Percentiles rank a stretch among this genome's conserved stretches.
These are phyloP conservation scores for Ascobolus immersus DNA, from an alignment of 495 filamentous ascomycete genomes.

Conservation along the genomic window DNA sequence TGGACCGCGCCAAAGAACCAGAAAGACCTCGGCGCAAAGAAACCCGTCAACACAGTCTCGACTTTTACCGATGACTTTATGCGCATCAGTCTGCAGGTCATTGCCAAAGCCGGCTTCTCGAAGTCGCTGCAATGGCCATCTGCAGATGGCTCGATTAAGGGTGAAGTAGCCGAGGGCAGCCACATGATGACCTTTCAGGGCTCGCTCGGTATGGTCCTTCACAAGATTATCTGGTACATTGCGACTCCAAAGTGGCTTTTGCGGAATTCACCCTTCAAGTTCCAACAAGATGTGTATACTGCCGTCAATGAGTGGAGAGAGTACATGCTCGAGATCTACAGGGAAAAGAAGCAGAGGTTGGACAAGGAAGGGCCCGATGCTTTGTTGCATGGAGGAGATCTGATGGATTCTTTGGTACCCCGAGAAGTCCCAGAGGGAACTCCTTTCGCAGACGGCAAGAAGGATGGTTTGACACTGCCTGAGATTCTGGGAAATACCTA, in stretches of 20 bases:
- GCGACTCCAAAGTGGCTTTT: conserved; percentile 25
- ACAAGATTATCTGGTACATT: conserved; percentile 29
- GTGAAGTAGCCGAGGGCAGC: conserved; percentile 21
- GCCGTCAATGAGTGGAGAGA: conserved; percentile 33
- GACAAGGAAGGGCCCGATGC: too few species aligned
- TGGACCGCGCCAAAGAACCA: background rate
- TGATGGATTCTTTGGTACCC: too few species aligned
- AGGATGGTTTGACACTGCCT: too few species aligned
- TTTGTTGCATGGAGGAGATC: too few species aligned
- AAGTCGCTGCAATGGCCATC: conserved; percentile 31
- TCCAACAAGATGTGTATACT: conserved; percentile 21
- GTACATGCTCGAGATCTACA: conserved; percentile 38
- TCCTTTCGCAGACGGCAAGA: too few species aligned
- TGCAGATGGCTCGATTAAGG: conserved; percentile 19
- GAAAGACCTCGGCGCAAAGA: background rate
- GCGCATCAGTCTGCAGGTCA: conserved; percentile 38
- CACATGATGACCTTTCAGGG: conserved; percentile 35
- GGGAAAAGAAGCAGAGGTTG: conserved; percentile 27
- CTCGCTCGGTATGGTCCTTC: conserved; percentile 25
- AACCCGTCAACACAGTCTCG: conserved; percentile 16
- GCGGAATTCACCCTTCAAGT: conserved; percentile 26
- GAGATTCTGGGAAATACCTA: too few species aligned
- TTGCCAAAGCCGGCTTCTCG: conserved; percentile 41
- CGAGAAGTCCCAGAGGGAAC: too few species aligned
- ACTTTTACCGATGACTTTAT: conserved; percentile 33